phyloP scores from a whole-genome alignment of 73 alveolate genomes.

The Paramecium tetraurelia region DNA sequence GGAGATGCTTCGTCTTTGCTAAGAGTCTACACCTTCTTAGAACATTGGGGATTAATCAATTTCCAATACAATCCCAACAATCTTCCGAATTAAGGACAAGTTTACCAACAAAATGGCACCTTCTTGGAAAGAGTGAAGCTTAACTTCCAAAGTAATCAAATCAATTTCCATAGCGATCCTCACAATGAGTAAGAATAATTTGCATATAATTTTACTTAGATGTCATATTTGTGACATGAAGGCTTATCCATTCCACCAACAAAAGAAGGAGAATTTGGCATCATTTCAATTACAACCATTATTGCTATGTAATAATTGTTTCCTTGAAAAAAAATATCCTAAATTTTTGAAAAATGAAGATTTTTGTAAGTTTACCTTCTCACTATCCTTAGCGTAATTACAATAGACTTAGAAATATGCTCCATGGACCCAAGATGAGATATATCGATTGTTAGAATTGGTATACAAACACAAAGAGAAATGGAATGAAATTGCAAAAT shows the following conservation, averaged over 20 bases:
- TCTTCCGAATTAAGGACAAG: constrained; percentile 64
- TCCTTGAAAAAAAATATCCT: not conserved
- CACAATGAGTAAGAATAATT: not conserved
- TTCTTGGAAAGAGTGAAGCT: constrained; percentile 23
- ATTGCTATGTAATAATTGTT: not conserved
- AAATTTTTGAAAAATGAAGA: not conserved
- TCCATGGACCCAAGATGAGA: not conserved
- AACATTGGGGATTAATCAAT: constrained; percentile 81
- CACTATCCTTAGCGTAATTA: not conserved
- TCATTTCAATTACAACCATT: not conserved
- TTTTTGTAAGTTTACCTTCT: not conserved
- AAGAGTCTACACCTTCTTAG: constrained; percentile 70
- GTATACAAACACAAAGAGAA: constrained; percentile 7
- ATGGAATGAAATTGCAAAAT: constrained; percentile 47
- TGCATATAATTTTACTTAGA: not conserved
- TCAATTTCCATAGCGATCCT: constrained; percentile 19
- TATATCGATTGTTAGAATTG: not conserved
- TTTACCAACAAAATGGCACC: constrained; percentile 54
- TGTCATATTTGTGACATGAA: constrained; percentile 2
- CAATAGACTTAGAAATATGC: not conserved
- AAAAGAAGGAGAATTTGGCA: constrained; percentile 11
- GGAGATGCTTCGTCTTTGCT: constrained; percentile 73
- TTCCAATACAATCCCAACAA: constrained; percentile 62
- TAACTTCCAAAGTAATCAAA: constrained; percentile 6
- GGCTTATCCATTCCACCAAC: not conserved